These are phyloP conservation scores for Gigaspora rosea DNA, from an alignment of 192 early-diverging fungal genomes.

Conservation along the genomic window DNA sequence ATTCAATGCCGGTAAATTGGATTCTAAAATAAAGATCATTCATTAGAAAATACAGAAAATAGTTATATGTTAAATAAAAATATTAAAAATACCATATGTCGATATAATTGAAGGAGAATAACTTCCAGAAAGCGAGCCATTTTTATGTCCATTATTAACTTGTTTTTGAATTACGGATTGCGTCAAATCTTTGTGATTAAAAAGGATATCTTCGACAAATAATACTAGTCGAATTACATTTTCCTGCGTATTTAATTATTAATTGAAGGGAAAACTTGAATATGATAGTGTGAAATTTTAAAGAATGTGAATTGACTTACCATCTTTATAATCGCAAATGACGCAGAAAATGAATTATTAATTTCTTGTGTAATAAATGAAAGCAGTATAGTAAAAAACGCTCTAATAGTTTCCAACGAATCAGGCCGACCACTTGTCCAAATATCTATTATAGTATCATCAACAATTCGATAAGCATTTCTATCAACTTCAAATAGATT, in stretches of 20 bases:
- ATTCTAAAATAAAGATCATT: background rate
- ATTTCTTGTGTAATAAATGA: constrained; percentile 3
- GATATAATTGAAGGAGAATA: constrained; percentile 24
- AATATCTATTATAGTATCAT: constrained; percentile 23
- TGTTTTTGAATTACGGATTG: constrained; percentile 12
- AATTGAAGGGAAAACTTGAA: background rate
- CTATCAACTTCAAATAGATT: constrained; percentile 26
- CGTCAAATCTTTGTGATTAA: constrained; percentile 29
- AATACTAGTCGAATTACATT: constrained; percentile 11
- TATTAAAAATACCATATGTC: constrained; percentile 12
- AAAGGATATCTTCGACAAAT: constrained; percentile 23
- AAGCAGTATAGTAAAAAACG: constrained; percentile 16
- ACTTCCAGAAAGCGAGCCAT: background rate
- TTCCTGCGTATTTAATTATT: constrained; percentile 3
- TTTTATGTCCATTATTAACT: background rate
- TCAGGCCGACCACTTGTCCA: constrained; percentile 26
- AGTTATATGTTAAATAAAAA: background rate
- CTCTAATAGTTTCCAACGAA: constrained; percentile 13
- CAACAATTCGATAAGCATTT: background rate
- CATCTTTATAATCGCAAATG: constrained; percentile 8
- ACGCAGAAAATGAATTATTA: background rate
- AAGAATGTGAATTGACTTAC: background rate
- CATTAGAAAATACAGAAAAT: no score
- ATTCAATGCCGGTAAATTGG: background rate
- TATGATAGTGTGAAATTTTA: background rate